phyloP scores from a whole-genome alignment of 164 flowering plant genomes.

The Paratinospora sagittata region DNA sequence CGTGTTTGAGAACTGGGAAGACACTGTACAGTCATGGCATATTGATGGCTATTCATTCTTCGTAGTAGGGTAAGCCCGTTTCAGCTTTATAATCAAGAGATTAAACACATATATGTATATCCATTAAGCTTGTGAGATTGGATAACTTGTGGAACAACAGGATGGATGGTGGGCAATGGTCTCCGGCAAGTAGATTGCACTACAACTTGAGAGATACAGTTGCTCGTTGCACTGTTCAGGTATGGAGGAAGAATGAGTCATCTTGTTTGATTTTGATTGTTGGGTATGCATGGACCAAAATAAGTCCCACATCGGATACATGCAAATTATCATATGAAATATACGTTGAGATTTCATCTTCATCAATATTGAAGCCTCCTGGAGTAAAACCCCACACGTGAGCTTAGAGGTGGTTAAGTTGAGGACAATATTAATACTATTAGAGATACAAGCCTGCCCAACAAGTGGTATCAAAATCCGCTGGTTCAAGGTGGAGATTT shows the following conservation, averaged over 20 bases:
- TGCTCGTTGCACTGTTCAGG: slow-evolving; percentile 78
- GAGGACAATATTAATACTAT: too few species aligned
- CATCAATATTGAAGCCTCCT: too few species aligned
- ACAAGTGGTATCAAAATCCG: too few species aligned
- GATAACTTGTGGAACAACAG: slow-evolving; percentile 31
- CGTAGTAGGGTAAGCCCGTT: slow-evolving; percentile 66
- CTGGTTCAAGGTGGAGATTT: too few species aligned
- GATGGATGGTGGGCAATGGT: slow-evolving; percentile 89
- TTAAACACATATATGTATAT: not conserved
- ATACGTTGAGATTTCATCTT: too few species aligned
- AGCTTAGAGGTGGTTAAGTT: too few species aligned
- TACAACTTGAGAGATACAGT: slow-evolving; percentile 73
- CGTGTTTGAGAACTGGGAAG: slow-evolving; percentile 66
- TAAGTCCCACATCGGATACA: too few species aligned
- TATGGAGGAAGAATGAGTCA: slow-evolving; percentile 10
- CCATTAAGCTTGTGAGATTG: not conserved
- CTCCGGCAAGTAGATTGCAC: slow-evolving; percentile 46
- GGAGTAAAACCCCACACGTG: too few species aligned
- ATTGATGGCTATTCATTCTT: slow-evolving; percentile 70
- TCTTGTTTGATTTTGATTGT: not conserved
- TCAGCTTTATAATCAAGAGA: not conserved
- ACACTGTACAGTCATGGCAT: slow-evolving; percentile 78
- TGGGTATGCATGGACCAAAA: too few species aligned
- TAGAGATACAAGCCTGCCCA: too few species aligned
- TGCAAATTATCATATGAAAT: too few species aligned